Base-by-base conservation (phyloP, 108 stramenopile genomes). In the Stephanodiscus minutulus region DNA sequence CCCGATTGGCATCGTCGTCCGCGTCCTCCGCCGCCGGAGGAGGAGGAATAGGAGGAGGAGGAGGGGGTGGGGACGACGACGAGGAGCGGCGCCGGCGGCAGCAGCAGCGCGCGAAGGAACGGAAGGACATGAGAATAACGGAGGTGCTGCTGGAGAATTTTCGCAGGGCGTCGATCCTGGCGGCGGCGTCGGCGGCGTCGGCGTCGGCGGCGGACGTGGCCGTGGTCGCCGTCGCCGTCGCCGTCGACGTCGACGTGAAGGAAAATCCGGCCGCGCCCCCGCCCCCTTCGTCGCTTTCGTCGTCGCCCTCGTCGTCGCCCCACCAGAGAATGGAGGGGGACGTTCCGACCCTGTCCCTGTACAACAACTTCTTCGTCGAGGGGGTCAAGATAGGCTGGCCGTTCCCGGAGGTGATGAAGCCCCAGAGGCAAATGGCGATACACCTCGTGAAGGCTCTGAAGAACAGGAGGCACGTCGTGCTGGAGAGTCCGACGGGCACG, bases 401-500 rank as follows among this genome's bases (percentile, higher is more conserved):
- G 3, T 93, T 73, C 70, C 85, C 89, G 1, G 55, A 49, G 25
- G 74, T 93, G 31, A 74, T 90, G 76, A 66, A 63, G 18, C 91
- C 91, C 2, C 91, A 92, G 60, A 70, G 89, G 24, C 91, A 90
- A 81, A 93, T 90, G 82, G 86, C 86, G 13, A 64, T 90, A 1
- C 91, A 90, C 66, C 59, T 93, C 35, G 69, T 93, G 46, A 82
- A 79, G 71, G 91, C 85, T 25, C 61, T 93, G 7, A 88, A 90
- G 54, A 79, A 81, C 46, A 63, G 58, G 37, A 56, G 64, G 12
- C 91, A 93, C 72, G 88, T 88, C 10, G 88, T 93, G 2, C 52
- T 93, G 33, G 90, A 93, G 81, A 74, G 71, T 56, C 92, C 92
- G 2, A 93, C 92, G 6, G 92, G 90, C 0, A 93, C 92, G 22